A percentile compares a stretch with the other conserved stretches of the same genome.
These are phyloP conservation scores for Benincasa hispida DNA, from an alignment of 306 rosid genomes.

Conservation along the genomic window DNA sequence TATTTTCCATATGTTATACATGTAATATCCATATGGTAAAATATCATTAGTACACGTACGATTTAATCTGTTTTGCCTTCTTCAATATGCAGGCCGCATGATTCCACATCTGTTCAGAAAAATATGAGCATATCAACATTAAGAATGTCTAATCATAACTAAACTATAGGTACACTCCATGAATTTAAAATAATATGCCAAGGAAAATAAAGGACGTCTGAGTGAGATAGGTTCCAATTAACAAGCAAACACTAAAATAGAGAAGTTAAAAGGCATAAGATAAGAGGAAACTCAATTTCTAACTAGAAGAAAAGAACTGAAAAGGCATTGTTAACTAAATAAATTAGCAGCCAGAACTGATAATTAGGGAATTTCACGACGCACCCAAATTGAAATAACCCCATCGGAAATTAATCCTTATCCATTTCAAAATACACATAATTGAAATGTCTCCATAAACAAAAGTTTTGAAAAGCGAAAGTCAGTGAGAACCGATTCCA, in stretches of 20 bases:
- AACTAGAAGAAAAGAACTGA: not conserved
- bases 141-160: not conserved
- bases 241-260: not conserved
- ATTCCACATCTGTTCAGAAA: constrained; percentile 69
- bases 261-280: not conserved
- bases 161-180: not conserved
- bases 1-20: constrained; percentile 6
- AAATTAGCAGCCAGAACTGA: not conserved
- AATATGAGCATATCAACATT: not conserved
- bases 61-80: constrained; percentile 81
- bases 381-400: not conserved
- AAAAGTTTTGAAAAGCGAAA: not conserved
- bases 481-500: not conserved
- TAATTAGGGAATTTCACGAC: not conserved
- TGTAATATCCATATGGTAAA: constrained; percentile 5
- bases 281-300: not conserved
- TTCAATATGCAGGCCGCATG: constrained; percentile 68
- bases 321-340: not conserved
- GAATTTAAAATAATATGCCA: not conserved
- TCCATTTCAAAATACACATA: not conserved
- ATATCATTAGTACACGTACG: constrained; percentile 32
- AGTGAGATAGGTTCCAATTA: not conserved
- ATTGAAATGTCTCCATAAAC: not conserved
- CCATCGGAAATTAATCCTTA: not conserved
- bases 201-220: not conserved